Evolutionary conservation across 768 basidiomycete species (phyloP), one percentile per base, ranked within the genome.

Genomic region (Xerocomellus amylosporus): DNA sequence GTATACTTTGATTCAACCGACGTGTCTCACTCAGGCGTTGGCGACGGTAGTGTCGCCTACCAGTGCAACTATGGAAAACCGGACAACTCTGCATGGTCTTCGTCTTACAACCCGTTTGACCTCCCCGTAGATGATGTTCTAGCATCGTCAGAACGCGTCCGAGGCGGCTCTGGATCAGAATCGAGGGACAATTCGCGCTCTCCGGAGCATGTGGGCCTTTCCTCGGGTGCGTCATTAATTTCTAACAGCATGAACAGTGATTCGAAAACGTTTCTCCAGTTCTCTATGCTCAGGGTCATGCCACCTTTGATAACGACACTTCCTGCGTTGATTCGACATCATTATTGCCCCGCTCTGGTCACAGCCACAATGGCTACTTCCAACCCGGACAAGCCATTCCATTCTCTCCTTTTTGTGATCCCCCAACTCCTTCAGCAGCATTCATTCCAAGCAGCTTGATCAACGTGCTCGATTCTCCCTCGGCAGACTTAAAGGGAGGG

Each of bases 371-470:
- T 37, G 46, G 55, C 13, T 56, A 59, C 31, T 58, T 58, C 39
- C 64, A 59, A 49, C 37, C 60, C 17, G 49, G 52, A 46, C 64
- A 59, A 33, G 33, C 39, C 26, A 66, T 64, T 24, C 71, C 71
- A 3, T 85, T 86, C 65, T 78, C 80, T 33, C 82, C 84, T 8
- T 87, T 88, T 58, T 68, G 66, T 44, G 83, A 83, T 54, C 58
- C 56, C 22, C 65, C 58, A 26, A 59, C 67, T 2, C 65, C 66
- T n/a, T 78, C 79, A 24, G 71, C 79, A 46, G 77, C 79, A 10
- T 71, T 83, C 52, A 81, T 87, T 53, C 81, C 85, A 33, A 76
- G 78, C 44, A 77, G 78, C 62, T 71, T 85, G 28, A 79, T 71
- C 52, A 72, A 63, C 26, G 60, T 72, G 17, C 63, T 84, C 58